Base-by-base conservation (phyloP, 495 filamentous ascomycete genomes). In the Penicillium odoratum region DNA sequence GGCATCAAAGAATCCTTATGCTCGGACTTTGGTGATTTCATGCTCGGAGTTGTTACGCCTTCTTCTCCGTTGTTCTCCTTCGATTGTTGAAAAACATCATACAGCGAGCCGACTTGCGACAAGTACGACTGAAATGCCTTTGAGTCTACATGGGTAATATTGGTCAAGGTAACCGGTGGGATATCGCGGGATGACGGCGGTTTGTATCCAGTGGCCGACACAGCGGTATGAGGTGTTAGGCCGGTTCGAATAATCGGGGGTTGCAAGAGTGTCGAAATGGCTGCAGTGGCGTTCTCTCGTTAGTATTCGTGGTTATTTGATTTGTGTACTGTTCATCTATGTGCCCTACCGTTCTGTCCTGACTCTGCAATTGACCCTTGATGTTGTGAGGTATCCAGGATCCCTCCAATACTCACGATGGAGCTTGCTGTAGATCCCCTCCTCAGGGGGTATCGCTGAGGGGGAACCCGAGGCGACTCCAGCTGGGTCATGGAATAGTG, bases 121-220 rank as follows among this genome's bases (percentile, higher is more conserved):
- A 99, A 75, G 68, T 98, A 99, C 3, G 88, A 78, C 43, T 85
- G 85, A 71, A 99, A 98, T 21, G 84, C 86, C 55, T 87, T 83
- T 0, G 84, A 66, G 15, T 97, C 91, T 33, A 98, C 81, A 62
- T 89, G 88, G 2, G 87, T 84, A 50, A 98, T 92, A 55, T 95
- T 96, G 5, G 93, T 93, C 53, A 99, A 78, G 0, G 91, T 88
- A 7, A 99, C 94, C 0, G 94, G 93, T 0, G 94, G 92, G 48
- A 99, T 99, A 69, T 99, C 94, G 74, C 84, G 85, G 7, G 93
- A 78, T n/a, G 90, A 92, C 0, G 94, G 94, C 6, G 90, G 86
- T 55, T 87, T 92, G 63, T 91, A 91, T 38, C 86, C 77, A 57
- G 84, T 85, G 6, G 84, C 73, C 0, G 90, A 77, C 5, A 85